Conservation (phyloP, 202 grass and related monocot genomes). For the Schoenoplectus triqueter region DNA sequence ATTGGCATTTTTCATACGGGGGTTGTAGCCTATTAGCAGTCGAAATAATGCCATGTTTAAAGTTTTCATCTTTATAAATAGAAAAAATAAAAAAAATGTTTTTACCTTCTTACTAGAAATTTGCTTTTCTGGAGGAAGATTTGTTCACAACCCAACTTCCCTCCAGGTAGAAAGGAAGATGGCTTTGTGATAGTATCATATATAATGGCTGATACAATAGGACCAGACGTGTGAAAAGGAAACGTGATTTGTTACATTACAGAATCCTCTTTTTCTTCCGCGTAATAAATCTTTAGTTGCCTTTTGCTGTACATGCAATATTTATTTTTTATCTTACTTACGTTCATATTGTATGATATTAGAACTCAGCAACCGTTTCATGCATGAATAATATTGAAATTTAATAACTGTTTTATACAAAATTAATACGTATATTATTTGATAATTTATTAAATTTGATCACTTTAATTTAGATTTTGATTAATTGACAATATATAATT, state of each 20-base stretch:
- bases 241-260: not conserved
- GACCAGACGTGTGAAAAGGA: not conserved
- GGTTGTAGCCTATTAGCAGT: too few relatives aligned
- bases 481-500: too few relatives aligned
- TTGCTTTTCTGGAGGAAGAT: not conserved
- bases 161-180: slow-evolving; percentile 7
- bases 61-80: not conserved
- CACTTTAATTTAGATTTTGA: too few relatives aligned
- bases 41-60: too few relatives aligned
- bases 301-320: not conserved
- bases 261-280: not conserved
- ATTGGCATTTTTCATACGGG: not conserved
- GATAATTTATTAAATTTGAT: too few relatives aligned
- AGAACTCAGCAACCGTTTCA: too few relatives aligned
- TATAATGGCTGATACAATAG: not conserved
- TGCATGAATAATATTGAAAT: too few relatives aligned
- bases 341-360: too few relatives aligned
- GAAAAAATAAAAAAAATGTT: not conserved
- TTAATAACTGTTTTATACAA: too few relatives aligned
- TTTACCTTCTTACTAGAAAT: not conserved
- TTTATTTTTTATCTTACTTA: too few relatives aligned
- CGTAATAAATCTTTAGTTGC: not conserved
- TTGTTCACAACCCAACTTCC: slow-evolving; percentile 27
- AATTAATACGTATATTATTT: too few relatives aligned
- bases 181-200: not conserved